phyloP scores from a whole-genome alignment of 352 stramenopile genomes.

The Globisporangium abappressorium region DNA sequence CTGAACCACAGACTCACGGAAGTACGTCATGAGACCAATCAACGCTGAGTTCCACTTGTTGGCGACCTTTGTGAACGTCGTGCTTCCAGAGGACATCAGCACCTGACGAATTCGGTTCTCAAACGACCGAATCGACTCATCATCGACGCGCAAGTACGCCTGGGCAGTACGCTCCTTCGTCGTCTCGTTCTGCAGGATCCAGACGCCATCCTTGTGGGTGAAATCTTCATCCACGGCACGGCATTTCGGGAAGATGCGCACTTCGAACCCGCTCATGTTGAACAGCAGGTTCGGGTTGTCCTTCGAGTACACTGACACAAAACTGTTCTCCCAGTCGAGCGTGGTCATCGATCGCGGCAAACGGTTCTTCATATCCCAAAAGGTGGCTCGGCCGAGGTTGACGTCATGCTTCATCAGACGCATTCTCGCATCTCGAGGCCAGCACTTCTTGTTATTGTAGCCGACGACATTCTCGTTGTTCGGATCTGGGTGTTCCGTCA shows the following conservation, averaged over 20 bases:
- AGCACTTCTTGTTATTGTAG: slow-evolving; percentile 99
- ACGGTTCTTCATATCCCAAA: slow-evolving; percentile 99
- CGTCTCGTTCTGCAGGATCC: slow-evolving; percentile 99
- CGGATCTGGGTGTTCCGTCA: slow-evolving; percentile 99
- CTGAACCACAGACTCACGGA: slow-evolving; percentile 98
- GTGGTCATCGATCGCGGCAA: slow-evolving; percentile 98
- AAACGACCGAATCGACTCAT: slow-evolving; percentile 95
- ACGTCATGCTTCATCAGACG: slow-evolving; percentile 99
- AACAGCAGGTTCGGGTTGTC: slow-evolving; percentile 99
- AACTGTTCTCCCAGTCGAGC: slow-evolving; percentile 99
- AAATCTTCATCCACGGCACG: slow-evolving; percentile 91
- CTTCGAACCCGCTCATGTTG: slow-evolving; percentile 99
- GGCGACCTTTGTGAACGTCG: slow-evolving; percentile 99
- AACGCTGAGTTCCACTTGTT: slow-evolving; percentile 98
- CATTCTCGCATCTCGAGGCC: slow-evolving; percentile 99
- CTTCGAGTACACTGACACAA: slow-evolving; percentile 99
- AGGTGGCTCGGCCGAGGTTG: slow-evolving; percentile 98
- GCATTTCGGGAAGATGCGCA: slow-evolving; percentile 92
- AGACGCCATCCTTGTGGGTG: slow-evolving; percentile 98
- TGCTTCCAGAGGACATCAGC: slow-evolving; percentile 98
- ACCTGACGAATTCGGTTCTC: slow-evolving; percentile 99
- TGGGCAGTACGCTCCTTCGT: slow-evolving; percentile 99
- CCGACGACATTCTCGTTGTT: slow-evolving; percentile 99
- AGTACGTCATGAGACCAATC: slow-evolving; percentile 99
- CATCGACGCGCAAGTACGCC: slow-evolving; percentile 95